Evolutionary conservation across 1,284 basidiomycete species (phyloP).

Genomic region (Malassezia pachydermatis): DNA sequence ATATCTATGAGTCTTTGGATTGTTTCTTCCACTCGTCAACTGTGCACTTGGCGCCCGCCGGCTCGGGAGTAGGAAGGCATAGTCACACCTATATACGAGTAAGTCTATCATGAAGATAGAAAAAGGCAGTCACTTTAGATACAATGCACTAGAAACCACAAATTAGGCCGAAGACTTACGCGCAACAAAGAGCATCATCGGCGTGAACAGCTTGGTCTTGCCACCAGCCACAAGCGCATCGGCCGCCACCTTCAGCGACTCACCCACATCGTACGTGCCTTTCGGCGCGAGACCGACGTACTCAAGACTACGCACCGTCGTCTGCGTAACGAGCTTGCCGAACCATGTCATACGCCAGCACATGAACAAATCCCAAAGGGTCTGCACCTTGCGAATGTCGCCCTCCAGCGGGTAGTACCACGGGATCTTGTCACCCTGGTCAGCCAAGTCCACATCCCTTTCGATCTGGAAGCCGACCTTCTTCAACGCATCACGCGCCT

Average conservation of each 20-base stretch:
- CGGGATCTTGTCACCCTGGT: conserved; percentile 63
- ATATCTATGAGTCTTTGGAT: no score
- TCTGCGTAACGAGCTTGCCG: conserved; percentile 77
- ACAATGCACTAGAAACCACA: background rate
- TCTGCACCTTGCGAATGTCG: conserved; percentile 82
- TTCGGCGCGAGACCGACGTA: conserved; percentile 71
- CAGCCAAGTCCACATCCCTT: conserved; percentile 89
- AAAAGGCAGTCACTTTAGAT: no score
- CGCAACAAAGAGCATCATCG: conserved; percentile 41
- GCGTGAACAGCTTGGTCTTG: conserved; percentile 61
- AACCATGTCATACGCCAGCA: conserved; percentile 81
- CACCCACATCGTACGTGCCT: conserved; percentile 83
- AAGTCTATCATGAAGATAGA: no score
- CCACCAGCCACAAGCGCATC: conserved; percentile 74
- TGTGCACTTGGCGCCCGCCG: no score
- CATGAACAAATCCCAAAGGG: conserved; percentile 66
- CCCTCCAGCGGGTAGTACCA: conserved; percentile 98
- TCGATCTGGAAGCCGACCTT: conserved; percentile 79
- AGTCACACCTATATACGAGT: no score
- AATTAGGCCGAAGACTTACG: conserved; percentile 15
- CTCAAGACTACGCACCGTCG: conserved; percentile 68
- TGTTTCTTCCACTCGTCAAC: no score
- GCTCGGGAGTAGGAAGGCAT: no score
- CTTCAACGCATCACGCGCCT: conserved; percentile 67
- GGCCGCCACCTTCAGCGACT: conserved; percentile 73